Conservation (phyloP, 305 asterid species). For the Fraxinus greggii region DNA sequence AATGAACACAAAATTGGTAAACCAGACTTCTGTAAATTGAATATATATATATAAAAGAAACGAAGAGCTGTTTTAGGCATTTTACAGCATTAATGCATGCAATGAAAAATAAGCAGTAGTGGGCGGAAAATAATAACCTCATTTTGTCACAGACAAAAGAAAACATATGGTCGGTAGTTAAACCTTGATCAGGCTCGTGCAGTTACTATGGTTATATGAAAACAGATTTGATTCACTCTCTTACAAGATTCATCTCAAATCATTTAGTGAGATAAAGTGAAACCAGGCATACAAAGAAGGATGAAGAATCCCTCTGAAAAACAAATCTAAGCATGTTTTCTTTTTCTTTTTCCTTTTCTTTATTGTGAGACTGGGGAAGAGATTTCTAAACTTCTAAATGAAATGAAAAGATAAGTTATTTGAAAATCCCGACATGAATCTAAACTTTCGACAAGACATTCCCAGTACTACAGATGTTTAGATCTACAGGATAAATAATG, state of each 20-base stretch:
- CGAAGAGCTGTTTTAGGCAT: constrained; percentile 1
- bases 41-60: not conserved
- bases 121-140: not conserved
- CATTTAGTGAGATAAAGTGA: not conserved
- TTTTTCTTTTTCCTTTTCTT: not conserved
- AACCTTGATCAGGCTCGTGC: constrained; percentile 15
- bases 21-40: constrained; percentile 7
- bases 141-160: constrained; percentile 17
- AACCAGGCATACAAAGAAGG: constrained; percentile 1
- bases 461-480: not conserved
- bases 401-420: not conserved
- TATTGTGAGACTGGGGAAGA: not conserved
- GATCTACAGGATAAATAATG: not conserved
- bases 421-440: not conserved
- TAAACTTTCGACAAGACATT: not conserved
- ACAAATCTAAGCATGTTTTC: not conserved
- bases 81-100: constrained; percentile 11
- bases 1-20: constrained; percentile 1
- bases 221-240: not conserved
- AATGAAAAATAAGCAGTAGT: not conserved
- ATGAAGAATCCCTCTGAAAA: not conserved
- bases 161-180: constrained; percentile 4
- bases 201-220: constrained; percentile 3
- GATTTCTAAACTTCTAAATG: constrained; percentile 2
- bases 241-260: not conserved